Percentiles rank a stretch among this genome's conserved stretches.
Evolutionary conservation across 805 yeast genomes (phyloP).

Genomic region (Sporopachydermia quercuum): DNA sequence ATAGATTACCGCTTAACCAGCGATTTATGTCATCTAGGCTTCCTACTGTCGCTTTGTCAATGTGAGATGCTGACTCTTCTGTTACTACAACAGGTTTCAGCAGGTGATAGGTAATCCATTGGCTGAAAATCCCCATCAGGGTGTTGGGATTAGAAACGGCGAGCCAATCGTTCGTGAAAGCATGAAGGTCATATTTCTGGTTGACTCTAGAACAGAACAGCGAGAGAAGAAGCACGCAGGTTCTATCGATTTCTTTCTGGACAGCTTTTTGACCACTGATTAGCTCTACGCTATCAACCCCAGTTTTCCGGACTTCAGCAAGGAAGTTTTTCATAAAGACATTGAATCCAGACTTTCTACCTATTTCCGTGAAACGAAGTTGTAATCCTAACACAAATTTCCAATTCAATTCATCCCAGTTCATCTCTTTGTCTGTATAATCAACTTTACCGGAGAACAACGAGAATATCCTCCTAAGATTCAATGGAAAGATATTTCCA

Average conservation of each 20-base stretch:
- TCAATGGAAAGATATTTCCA: neutral
- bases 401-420: neutral
- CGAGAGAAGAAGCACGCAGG: neutral
- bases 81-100: too few relatives aligned
- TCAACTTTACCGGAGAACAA: neutral
- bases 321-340: neutral
- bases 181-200: too few relatives aligned
- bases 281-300: too few relatives aligned
- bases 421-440: neutral
- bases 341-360: neutral
- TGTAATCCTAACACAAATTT: neutral
- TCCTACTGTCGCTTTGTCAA: neutral
- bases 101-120: neutral
- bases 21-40: neutral
- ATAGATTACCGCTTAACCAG: conserved; percentile 13
- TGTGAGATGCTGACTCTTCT: neutral
- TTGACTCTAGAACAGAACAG: neutral
- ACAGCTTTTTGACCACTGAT: neutral
- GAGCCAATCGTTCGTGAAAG: neutral
- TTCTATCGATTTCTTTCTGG: neutral
- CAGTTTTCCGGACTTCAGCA: neutral
- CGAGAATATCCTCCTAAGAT: neutral
- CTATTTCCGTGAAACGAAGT: neutral
- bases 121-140: neutral
- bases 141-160: neutral